Conservation (phyloP, 2,329 filamentous ascomycete genomes). For the Penicillium sp. region DNA sequence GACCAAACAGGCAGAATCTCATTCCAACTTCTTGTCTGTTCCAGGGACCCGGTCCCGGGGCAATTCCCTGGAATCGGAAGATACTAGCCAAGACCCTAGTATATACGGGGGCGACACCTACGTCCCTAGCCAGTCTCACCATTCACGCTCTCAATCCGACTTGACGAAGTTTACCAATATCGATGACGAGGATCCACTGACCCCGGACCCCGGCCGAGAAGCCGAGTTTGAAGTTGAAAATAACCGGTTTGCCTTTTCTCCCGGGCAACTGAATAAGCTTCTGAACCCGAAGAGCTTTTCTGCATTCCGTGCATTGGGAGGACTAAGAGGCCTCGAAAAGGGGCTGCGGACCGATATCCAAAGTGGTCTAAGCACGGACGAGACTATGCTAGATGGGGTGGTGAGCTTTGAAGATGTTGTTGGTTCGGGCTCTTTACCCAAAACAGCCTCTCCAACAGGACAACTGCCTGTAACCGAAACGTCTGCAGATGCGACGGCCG, state of each 20-base stretch:
- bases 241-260: conserved; percentile 74
- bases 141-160: conserved; percentile 49
- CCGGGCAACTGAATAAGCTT: conserved; percentile 75
- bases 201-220: conserved; percentile 73
- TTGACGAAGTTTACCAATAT: conserved; percentile 54
- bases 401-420: conserved; percentile 69
- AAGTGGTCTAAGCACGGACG: conserved; percentile 72
- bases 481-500: conserved; percentile 20
- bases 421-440: conserved; percentile 27
- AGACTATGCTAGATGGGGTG: conserved; percentile 64
- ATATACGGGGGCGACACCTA: conserved; percentile 60
- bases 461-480: conserved; percentile 13
- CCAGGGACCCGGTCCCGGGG: conserved; percentile 66
- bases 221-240: conserved; percentile 68
- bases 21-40: conserved; percentile 64
- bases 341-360: conserved; percentile 69
- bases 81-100: conserved; percentile 56
- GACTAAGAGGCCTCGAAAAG: conserved; percentile 72
- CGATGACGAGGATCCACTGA: conserved; percentile 65
- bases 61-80: conserved; percentile 67
- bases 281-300: conserved; percentile 78
- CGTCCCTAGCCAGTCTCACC: conserved; percentile 48
- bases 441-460: conserved; percentile 30
- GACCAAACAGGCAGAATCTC: conserved; percentile 55
- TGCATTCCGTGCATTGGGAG: conserved; percentile 76